phyloP scores from a whole-genome alignment of 805 yeast species.

The Ogataea ganodermae region DNA sequence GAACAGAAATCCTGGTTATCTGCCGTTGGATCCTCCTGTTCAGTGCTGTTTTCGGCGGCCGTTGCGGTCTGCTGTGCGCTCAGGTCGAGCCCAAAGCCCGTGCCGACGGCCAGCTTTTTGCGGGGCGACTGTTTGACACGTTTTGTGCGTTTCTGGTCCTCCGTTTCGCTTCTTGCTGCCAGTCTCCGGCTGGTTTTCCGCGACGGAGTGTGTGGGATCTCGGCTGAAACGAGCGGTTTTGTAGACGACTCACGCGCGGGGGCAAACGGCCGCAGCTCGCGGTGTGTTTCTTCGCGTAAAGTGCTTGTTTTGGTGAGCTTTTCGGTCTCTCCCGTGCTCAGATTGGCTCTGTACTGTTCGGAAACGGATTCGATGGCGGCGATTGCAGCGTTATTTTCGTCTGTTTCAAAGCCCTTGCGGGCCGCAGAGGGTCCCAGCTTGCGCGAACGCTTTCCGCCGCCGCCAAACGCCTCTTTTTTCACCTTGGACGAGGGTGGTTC shows the following conservation, averaged over 20 bases:
- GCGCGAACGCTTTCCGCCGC: conserved; percentile 37
- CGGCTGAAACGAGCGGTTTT: conserved; percentile 8
- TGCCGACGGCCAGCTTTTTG: conserved; percentile 12
- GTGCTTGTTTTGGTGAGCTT: conserved; percentile 35
- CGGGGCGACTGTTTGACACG: conserved; percentile 26
- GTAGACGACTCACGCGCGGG: conserved; percentile 2
- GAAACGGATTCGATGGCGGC: conserved; percentile 15
- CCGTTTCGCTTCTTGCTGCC: conserved; percentile 1
- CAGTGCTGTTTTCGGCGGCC: conserved; percentile 11
- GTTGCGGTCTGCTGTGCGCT: conserved; percentile 5
- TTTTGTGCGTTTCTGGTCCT: conserved; percentile 19
- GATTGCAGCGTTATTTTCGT: too few species aligned
- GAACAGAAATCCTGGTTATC: conserved; percentile 86
- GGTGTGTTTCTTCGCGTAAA: conserved; percentile 19
- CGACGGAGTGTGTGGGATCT: conserved; percentile 18
- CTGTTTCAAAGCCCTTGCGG: conserved; percentile 12
- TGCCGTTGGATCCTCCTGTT: conserved; percentile 22
- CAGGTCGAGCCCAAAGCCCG: conserved; percentile 15
- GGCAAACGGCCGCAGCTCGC: conserved; percentile 15
- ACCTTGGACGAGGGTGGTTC: conserved; percentile 63
- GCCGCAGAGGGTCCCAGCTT: conserved; percentile 20
- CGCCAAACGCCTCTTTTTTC: conserved; percentile 58
- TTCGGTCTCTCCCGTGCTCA: conserved; percentile 40
- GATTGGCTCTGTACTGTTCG: conserved; percentile 21
- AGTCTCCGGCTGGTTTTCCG: conserved; percentile 15